Conservation (phyloP, 345 rosid species). For the Excoecaria agallocha region DNA sequence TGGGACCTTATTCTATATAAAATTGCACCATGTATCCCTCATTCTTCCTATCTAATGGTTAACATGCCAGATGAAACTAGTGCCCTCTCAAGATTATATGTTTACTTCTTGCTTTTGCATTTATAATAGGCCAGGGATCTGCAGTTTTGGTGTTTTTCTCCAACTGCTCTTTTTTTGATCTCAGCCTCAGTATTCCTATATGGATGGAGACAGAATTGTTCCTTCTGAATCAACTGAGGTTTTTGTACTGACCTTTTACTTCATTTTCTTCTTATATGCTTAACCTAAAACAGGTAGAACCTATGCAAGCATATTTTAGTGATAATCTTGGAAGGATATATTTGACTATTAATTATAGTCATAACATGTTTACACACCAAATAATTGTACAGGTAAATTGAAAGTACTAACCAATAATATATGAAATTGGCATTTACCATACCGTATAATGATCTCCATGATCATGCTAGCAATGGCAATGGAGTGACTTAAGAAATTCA, state of each 20-base stretch:
- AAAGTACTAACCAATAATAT: too few species aligned
- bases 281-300: neutral
- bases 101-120: neutral
- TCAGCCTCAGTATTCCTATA: constrained; percentile 73
- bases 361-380: too few species aligned
- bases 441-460: neutral
- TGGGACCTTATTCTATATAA: neutral
- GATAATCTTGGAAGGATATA: too few species aligned
- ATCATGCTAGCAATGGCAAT: too few species aligned
- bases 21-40: too few species aligned
- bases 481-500: too few species aligned
- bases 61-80: neutral
- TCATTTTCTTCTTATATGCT: constrained; percentile 13
- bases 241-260: constrained; percentile 16
- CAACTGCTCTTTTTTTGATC: constrained; percentile 8
- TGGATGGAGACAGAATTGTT: constrained; percentile 93
- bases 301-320: neutral
- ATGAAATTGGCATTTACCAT: too few species aligned
- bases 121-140: neutral
- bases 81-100: neutral
- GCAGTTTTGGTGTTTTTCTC: neutral
- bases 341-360: too few species aligned
- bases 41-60: neutral
- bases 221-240: constrained; percentile 86
- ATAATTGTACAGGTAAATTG: too few species aligned